phyloP scores from a whole-genome alignment of 306 rosid genomes.

The Lathyrus aphaca region DNA sequence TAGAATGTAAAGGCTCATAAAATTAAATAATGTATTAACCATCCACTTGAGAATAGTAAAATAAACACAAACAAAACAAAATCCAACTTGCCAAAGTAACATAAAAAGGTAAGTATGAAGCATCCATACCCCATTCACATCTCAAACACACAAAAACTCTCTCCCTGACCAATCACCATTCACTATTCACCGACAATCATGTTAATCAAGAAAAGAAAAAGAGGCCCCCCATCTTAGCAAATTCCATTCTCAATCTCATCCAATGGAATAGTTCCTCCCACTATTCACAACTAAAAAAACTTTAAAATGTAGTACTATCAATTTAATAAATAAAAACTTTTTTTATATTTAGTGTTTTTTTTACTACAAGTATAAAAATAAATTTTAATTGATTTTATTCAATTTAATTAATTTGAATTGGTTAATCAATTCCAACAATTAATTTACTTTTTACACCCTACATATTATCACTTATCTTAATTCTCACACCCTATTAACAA shows the following conservation, averaged over 20 bases:
- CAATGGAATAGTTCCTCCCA: slow-evolving; percentile 45
- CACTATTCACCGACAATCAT: slow-evolving; percentile 39
- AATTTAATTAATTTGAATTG: no score
- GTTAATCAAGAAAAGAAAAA: slow-evolving; percentile 31
- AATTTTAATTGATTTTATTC: no score
- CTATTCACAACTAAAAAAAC: background rate
- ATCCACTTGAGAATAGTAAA: slow-evolving; percentile 21
- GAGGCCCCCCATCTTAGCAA: background rate
- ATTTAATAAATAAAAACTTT: no score
- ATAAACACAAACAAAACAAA: slow-evolving; percentile 31
- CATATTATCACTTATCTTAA: no score
- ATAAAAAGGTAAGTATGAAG: slow-evolving; percentile 8
- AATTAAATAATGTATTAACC: background rate
- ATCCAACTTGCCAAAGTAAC: slow-evolving; percentile 31
- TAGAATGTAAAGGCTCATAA: background rate
- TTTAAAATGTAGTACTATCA: no score
- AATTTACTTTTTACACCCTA: no score
- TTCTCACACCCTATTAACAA: no score
- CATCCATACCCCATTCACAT: background rate
- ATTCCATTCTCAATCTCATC: slow-evolving; percentile 41
- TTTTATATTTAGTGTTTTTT: no score
- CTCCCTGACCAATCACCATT: slow-evolving; percentile 27
- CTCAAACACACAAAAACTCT: background rate
- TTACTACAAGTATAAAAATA: no score
- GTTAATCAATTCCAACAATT: no score